phyloP scores from a whole-genome alignment of 2,329 filamentous ascomycete species.

The Exophiala sideris region DNA sequence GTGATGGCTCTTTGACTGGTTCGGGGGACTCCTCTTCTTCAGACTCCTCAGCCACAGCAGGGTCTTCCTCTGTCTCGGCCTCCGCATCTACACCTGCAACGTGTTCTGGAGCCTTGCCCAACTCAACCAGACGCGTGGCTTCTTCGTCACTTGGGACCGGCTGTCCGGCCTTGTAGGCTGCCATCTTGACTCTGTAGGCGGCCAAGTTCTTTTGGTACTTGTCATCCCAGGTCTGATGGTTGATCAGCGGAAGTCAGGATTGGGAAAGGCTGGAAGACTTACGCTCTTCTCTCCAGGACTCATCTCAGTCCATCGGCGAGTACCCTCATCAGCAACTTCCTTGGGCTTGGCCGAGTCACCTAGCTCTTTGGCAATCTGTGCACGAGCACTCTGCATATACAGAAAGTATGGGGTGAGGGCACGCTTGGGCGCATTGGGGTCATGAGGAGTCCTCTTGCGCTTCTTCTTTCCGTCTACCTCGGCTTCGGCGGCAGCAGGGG shows the following conservation, averaged over 20 bases:
- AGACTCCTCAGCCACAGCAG: slow-evolving; percentile 34
- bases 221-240: slow-evolving; percentile 50
- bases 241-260: slow-evolving; percentile 3
- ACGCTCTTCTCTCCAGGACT: slow-evolving; percentile 67
- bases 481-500: slow-evolving; percentile 33
- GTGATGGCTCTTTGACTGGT: slow-evolving; percentile 42
- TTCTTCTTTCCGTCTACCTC: slow-evolving; percentile 70
- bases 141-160: slow-evolving; percentile 43
- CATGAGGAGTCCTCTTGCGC: slow-evolving; percentile 80
- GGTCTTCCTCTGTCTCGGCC: slow-evolving; percentile 35
- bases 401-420: slow-evolving; percentile 93
- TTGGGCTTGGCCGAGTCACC: slow-evolving; percentile 74
- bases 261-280: slow-evolving; percentile 28
- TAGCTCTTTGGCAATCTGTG: slow-evolving; percentile 75
- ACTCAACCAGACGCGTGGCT: slow-evolving; percentile 44
- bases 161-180: slow-evolving; percentile 54
- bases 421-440: slow-evolving; percentile 92
- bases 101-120: slow-evolving; percentile 29
- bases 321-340: slow-evolving; percentile 83
- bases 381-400: slow-evolving; percentile 84
- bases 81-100: slow-evolving; percentile 28
- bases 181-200: slow-evolving; percentile 54
- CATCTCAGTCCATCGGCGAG: slow-evolving; percentile 81
- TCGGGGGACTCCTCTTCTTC: slow-evolving; percentile 36
- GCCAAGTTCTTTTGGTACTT: slow-evolving; percentile 58